A percentile compares a stretch with the other conserved stretches of the same genome.
These are phyloP conservation scores for Mycena epipterygia DNA, from an alignment of 768 basidiomycete species.

Conservation along the genomic window DNA sequence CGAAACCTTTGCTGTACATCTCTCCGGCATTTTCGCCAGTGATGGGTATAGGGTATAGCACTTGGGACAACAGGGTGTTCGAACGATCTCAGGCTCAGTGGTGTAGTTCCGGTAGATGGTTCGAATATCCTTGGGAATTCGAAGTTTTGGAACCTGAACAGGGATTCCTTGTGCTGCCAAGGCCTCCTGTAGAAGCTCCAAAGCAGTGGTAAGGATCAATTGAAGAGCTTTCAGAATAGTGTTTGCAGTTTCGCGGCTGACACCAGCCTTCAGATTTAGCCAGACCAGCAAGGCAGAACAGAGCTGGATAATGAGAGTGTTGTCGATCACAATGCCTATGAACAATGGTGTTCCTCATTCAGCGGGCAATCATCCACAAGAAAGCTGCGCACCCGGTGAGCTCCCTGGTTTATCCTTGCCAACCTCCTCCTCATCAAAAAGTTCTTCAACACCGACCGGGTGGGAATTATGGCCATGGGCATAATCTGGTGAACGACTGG, in stretches of 20 bases:
- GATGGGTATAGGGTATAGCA: constrained; percentile 28
- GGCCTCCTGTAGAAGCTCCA: constrained; percentile 16
- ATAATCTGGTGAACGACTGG: constrained; percentile 2
- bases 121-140: constrained; percentile 29
- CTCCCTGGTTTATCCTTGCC: background rate
- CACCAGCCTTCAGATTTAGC: no score
- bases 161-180: constrained; percentile 21
- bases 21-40: constrained; percentile 19
- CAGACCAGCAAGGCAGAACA: no score
- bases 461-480: background rate
- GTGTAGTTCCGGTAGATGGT: constrained; percentile 11
- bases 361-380: background rate
- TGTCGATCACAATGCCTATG: constrained; percentile 4
- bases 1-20: constrained; percentile 25
- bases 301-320: constrained; percentile 10
- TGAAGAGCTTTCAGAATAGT: constrained; percentile 30
- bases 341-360: background rate
- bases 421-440: background rate
- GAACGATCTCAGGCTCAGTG: constrained; percentile 18
- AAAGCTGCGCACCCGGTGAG: constrained; percentile 5
- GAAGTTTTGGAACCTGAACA: constrained; percentile 16
- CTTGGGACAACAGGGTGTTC: constrained; percentile 30
- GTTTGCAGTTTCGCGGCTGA: no score
- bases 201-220: constrained; percentile 18
- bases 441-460: no score